Evolutionary conservation across 345 rosid genomes (phyloP).

Genomic region (Lepidium didymum): DNA sequence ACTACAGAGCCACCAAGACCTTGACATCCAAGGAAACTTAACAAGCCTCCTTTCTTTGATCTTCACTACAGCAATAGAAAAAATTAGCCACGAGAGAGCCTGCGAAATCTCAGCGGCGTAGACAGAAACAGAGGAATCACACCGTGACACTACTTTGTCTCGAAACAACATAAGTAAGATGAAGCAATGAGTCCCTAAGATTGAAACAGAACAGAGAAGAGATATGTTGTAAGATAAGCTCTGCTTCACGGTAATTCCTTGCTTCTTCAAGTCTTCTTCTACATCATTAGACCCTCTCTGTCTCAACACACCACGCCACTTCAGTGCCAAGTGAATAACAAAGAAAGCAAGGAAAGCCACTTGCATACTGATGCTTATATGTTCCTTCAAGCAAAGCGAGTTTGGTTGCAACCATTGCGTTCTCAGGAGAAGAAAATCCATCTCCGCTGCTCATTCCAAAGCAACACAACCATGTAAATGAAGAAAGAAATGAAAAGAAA

Average conservation of each 20-base stretch:
- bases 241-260: constrained; percentile 25
- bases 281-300: constrained; percentile 19
- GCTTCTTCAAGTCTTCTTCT: constrained; percentile 28
- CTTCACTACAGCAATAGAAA: constrained; percentile 34
- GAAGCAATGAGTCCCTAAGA: constrained; percentile 41
- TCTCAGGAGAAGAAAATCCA: not conserved
- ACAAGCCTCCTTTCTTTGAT: constrained; percentile 22
- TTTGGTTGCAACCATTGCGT: constrained; percentile 35
- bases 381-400: constrained; percentile 54
- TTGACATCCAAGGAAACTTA: constrained; percentile 60
- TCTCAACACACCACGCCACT: constrained; percentile 20
- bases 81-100: constrained; percentile 37
- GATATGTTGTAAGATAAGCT: constrained; percentile 40
- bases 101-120: constrained; percentile 49
- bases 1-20: constrained; percentile 83
- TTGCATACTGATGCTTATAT: constrained; percentile 40
- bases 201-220: constrained; percentile 35
- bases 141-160: constrained; percentile 19
- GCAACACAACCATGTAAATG: not conserved
- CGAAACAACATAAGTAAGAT: constrained; percentile 37
- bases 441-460: constrained; percentile 4
- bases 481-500: not conserved
- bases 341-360: constrained; percentile 46
- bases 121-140: constrained; percentile 36
- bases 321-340: constrained; percentile 23